Evolutionary conservation across 1,139 yeast species (phyloP).

Genomic region (Hyphopichia fennica): DNA sequence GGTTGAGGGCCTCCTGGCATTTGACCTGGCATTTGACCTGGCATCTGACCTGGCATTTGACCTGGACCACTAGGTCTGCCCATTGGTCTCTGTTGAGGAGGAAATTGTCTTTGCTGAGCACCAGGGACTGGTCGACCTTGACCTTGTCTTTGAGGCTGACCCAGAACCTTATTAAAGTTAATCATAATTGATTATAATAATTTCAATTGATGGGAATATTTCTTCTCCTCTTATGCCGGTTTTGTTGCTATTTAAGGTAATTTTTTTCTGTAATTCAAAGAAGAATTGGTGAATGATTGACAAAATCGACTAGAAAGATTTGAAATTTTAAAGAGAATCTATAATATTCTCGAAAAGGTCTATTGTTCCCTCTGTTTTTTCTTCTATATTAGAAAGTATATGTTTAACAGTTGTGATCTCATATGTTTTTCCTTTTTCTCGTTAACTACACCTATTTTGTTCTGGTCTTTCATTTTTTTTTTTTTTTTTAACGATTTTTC

Average conservation of each 20-base stretch:
- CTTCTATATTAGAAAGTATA: too few species aligned
- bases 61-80: constrained; percentile 1
- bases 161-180: constrained; percentile 4
- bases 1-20: background rate
- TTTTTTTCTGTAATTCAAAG: too few species aligned
- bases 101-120: background rate
- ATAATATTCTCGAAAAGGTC: too few species aligned
- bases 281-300: too few species aligned
- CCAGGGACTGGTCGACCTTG: constrained; percentile 2
- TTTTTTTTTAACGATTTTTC: background rate
- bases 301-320: too few species aligned
- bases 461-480: background rate
- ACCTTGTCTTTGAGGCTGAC: constrained; percentile 2
- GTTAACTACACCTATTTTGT: background rate
- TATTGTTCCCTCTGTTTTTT: too few species aligned
- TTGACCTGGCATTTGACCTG: background rate
- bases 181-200: background rate
- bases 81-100: too few species aligned
- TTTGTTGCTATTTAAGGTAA: background rate
- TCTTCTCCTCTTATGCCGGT: background rate
- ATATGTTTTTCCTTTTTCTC: constrained; percentile 1
- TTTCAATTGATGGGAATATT: too few species aligned
- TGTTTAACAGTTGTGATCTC: background rate
- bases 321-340: too few species aligned
- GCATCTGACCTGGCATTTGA: constrained; percentile 1